Evolutionary conservation across 345 rosid genomes (phyloP).

Genomic region (Populus nigra): DNA sequence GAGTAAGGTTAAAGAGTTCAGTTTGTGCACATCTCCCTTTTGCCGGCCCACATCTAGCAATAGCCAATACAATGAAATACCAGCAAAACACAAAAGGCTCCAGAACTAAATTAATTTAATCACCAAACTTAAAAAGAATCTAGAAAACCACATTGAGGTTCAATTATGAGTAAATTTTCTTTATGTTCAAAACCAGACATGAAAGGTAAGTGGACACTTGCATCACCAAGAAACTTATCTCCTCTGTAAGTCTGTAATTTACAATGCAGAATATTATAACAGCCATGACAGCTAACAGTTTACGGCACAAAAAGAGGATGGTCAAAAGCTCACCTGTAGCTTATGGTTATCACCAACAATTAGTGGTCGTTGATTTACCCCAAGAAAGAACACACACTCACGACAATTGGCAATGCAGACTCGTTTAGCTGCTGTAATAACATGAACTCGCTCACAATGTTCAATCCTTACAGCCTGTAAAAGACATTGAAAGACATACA

Average conservation of each 20-base stretch:
- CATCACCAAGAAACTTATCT: background rate
- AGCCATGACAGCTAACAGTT: background rate
- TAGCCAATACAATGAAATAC: background rate
- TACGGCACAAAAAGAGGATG: background rate
- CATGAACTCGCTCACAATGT: slow-evolving; percentile 99
- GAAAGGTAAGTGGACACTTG: background rate
- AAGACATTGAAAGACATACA: slow-evolving; percentile 8
- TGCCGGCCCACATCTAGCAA: background rate
- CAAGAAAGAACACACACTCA: slow-evolving; percentile 92
- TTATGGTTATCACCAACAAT: slow-evolving; percentile 98
- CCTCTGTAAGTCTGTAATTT: background rate
- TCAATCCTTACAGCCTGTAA: slow-evolving; percentile 86
- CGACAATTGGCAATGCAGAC: slow-evolving; percentile 95
- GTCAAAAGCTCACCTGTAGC: slow-evolving; percentile 62
- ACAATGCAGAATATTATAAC: background rate
- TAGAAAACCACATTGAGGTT: background rate
- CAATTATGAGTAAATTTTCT: background rate
- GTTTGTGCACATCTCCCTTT: background rate
- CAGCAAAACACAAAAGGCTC: background rate
- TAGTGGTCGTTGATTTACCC: slow-evolving; percentile 98
- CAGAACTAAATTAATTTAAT: background rate
- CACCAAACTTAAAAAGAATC: background rate
- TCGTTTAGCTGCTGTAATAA: slow-evolving; percentile 81
- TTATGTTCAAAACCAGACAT: background rate
- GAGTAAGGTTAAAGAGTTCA: background rate